Evolutionary conservation across 805 yeast genomes (phyloP).

Genomic region (Nakazawaea holstii): DNA sequence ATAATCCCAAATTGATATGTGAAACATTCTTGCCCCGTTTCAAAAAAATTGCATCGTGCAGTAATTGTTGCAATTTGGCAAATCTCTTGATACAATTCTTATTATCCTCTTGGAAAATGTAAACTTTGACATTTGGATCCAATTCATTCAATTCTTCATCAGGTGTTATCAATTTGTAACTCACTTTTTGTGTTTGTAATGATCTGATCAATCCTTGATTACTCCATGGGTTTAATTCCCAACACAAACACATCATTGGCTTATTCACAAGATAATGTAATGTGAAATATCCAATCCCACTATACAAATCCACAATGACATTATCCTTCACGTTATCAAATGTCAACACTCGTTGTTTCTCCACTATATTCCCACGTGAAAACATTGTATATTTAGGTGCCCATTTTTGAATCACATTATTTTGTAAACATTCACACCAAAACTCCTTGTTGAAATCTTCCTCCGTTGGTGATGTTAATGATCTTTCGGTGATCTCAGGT

Average conservation of each 20-base stretch:
- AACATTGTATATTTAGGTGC: slow-evolving; percentile 85
- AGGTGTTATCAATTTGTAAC: slow-evolving; percentile 27
- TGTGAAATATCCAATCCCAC: slow-evolving; percentile 85
- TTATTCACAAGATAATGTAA: slow-evolving; percentile 54
- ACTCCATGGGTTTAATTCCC: slow-evolving; percentile 88
- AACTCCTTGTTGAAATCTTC: slow-evolving; percentile 47
- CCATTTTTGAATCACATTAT: slow-evolving; percentile 77
- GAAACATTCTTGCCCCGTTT: slow-evolving; percentile 14
- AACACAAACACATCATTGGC: slow-evolving; percentile 55
- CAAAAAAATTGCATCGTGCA: background rate
- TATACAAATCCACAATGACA: slow-evolving; percentile 63
- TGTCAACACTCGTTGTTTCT: slow-evolving; percentile 58
- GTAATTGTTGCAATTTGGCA: slow-evolving; percentile 13
- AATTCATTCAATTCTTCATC: slow-evolving; percentile 18
- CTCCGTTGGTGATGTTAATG: slow-evolving; percentile 30
- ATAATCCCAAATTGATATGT: slow-evolving; percentile 73
- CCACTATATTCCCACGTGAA: slow-evolving; percentile 80
- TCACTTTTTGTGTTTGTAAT: slow-evolving; percentile 37
- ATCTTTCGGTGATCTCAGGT: slow-evolving; percentile 25
- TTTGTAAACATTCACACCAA: slow-evolving; percentile 70
- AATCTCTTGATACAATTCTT: slow-evolving; percentile 41
- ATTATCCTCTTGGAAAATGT: slow-evolving; percentile 63
- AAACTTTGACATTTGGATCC: slow-evolving; percentile 26
- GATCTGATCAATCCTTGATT: slow-evolving; percentile 64
- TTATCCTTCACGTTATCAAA: slow-evolving; percentile 31